Base-by-base conservation (phyloP, 2,329 filamentous ascomycete species). In the Penicillium sp. region DNA sequence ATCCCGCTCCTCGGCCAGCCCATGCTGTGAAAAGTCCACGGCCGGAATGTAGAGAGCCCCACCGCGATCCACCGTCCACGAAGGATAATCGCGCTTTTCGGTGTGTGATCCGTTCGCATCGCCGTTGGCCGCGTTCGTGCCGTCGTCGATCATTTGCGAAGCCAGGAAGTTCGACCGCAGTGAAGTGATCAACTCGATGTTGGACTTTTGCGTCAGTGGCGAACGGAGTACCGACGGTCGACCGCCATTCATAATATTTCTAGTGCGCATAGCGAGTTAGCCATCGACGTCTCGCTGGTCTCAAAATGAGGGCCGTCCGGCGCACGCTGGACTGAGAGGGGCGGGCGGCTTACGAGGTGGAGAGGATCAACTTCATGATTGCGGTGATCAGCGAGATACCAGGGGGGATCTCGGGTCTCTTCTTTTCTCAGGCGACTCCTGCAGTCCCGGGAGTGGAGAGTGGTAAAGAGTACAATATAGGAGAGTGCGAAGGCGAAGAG, bases 141-240 rank as follows among this genome's bases (percentile, higher is more conserved):
- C 48, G 19, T 52, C 22, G 63, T 79, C 61, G 63, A 88, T 86
- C 71, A 89, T 81, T 74, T 92, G 89, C 42, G 90, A 89, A 33
- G 89, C 86, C 56, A 86, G 76, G 75, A 98, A 92, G 78, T 94
- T 97, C 73, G 88, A 87, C 70, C 91, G 90, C 19, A 99, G 85
- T 3, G 93, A 92, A 72, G 92, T 93, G 66, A 93, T 90, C 69
- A 99, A 86, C 78, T 99, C 95, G 70, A 93, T 88, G 75, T 98
- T 98, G 57, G 94, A 97, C 75, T 93, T 92, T 73, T 88, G 88
- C 66, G 87, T 86, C 62, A 88, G 85, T 16, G 89, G 87, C 71
- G 91, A 91, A 64, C 92, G 89, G 76, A 97, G 89, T 65, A 97
- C 89, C 52, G 92, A 92, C 59, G 91, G 90, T 59, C 91, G 91